Conservation (phyloP, 306 rosid genomes). For the Hippophae rhamnoides region DNA sequence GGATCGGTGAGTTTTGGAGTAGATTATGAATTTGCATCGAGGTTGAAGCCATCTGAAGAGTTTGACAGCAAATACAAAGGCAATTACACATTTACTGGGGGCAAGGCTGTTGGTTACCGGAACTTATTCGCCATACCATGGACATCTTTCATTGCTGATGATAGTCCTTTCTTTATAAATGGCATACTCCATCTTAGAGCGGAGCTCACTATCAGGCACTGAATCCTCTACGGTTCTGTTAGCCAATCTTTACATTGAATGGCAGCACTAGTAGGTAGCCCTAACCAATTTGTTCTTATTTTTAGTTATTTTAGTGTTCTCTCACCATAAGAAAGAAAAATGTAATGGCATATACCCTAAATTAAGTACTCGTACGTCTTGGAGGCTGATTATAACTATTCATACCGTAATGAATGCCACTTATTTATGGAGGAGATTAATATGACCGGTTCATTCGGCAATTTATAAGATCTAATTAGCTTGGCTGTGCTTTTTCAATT, state of each 20-base stretch:
- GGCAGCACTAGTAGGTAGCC: not conserved
- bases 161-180: slow-evolving; percentile 71
- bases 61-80: slow-evolving; percentile 92
- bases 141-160: slow-evolving; percentile 78
- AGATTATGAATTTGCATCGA: slow-evolving; percentile 88
- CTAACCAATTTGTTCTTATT: too few species aligned
- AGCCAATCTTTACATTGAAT: not conserved
- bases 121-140: slow-evolving; percentile 82
- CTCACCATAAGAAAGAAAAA: too few species aligned
- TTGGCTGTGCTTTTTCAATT: too few species aligned
- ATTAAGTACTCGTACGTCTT: too few species aligned
- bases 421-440: too few species aligned
- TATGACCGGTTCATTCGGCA: too few species aligned
- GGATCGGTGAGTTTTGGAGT: slow-evolving; percentile 87
- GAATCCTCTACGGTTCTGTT: slow-evolving; percentile 23
- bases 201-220: slow-evolving; percentile 74
- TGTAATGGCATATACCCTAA: too few species aligned
- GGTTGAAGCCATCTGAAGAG: slow-evolving; percentile 72
- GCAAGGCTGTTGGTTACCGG: slow-evolving; percentile 94
- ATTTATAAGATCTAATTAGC: too few species aligned
- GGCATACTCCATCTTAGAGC: slow-evolving; percentile 95
- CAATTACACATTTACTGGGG: slow-evolving; percentile 89
- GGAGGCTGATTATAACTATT: too few species aligned
- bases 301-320: too few species aligned
- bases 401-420: too few species aligned